phyloP scores from a whole-genome alignment of 1,284 basidiomycete species.

The Peniophora sp. region DNA sequence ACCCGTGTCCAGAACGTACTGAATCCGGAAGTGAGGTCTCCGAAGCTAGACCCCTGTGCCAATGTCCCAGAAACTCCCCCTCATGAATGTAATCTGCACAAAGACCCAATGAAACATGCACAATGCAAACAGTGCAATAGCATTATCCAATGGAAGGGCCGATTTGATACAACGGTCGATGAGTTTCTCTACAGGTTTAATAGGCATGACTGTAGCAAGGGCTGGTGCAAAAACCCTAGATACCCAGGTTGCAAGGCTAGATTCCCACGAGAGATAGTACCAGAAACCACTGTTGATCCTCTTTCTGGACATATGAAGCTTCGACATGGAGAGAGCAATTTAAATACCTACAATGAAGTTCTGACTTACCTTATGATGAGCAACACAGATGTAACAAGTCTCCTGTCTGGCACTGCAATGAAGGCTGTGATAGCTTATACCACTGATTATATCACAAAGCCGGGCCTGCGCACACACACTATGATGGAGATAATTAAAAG shows the following conservation, averaged over 20 bases:
- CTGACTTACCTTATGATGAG: slow-evolving; percentile 25
- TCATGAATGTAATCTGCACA: background rate
- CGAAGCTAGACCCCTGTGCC: background rate
- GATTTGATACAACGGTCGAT: slow-evolving; percentile 7
- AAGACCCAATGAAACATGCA: background rate
- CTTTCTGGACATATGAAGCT: slow-evolving; percentile 17
- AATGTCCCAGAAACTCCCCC: background rate
- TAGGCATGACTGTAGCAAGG: slow-evolving; percentile 5
- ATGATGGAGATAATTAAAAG: slow-evolving; percentile 24
- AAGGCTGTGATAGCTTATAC: slow-evolving; percentile 29
- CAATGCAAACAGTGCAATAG: background rate
- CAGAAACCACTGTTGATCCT: slow-evolving; percentile 15
- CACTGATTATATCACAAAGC: slow-evolving; percentile 32
- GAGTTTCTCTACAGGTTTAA: slow-evolving; percentile 9
- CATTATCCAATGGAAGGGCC: slow-evolving; percentile 2
- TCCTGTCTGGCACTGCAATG: slow-evolving; percentile 27
- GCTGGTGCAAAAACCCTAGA: slow-evolving; percentile 3
- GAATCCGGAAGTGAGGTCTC: no score
- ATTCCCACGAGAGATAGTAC: slow-evolving; percentile 19
- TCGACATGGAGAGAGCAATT: slow-evolving; percentile 7
- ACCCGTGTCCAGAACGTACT: background rate
- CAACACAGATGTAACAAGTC: slow-evolving; percentile 28
- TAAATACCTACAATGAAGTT: slow-evolving; percentile 23
- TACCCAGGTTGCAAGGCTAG: slow-evolving; percentile 17
- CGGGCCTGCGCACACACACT: slow-evolving; percentile 22